Evolutionary conservation across 345 rosid species (phyloP).

Genomic region (Turnera subulata): DNA sequence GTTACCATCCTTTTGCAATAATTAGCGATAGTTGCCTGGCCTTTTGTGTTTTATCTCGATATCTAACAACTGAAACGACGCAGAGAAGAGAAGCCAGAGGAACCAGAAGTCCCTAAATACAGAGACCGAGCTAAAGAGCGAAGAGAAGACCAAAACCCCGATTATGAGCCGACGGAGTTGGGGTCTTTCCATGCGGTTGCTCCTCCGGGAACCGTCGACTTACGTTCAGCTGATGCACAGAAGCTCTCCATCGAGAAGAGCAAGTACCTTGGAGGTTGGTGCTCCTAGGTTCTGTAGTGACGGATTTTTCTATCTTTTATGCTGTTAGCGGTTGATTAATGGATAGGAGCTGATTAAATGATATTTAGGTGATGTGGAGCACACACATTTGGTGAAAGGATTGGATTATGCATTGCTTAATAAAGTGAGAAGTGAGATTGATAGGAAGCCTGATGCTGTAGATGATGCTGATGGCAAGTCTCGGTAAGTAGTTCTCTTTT

Average conservation of each 20-base stretch:
- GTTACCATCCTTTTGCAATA: not conserved
- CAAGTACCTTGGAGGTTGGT: conserved; percentile 98
- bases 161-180: conserved; percentile 77
- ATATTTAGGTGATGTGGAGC: conserved; percentile 82
- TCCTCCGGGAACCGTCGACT: conserved; percentile 83
- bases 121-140: conserved; percentile 97
- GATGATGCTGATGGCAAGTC: conserved; percentile 61
- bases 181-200: conserved; percentile 95
- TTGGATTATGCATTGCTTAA: conserved; percentile 89
- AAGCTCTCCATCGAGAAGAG: conserved; percentile 93
- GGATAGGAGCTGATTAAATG: conserved; percentile 8
- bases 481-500: conserved; percentile 36
- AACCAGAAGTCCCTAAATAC: conserved; percentile 67
- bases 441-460: conserved; percentile 70
- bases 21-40: not conserved
- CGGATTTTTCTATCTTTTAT: not conserved
- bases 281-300: not conserved
- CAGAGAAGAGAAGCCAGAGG: conserved; percentile 92
- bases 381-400: conserved; percentile 96
- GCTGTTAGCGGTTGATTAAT: not conserved
- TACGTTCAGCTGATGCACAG: conserved; percentile 67
- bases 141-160: conserved; percentile 95
- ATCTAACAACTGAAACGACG: conserved; percentile 2
- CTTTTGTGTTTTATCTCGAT: not conserved
- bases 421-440: conserved; percentile 93